Percentiles rank a stretch among this genome's conserved stretches.
phyloP scores from a whole-genome alignment of 2,329 filamentous ascomycete species.

The Aspergillus sp. region DNA sequence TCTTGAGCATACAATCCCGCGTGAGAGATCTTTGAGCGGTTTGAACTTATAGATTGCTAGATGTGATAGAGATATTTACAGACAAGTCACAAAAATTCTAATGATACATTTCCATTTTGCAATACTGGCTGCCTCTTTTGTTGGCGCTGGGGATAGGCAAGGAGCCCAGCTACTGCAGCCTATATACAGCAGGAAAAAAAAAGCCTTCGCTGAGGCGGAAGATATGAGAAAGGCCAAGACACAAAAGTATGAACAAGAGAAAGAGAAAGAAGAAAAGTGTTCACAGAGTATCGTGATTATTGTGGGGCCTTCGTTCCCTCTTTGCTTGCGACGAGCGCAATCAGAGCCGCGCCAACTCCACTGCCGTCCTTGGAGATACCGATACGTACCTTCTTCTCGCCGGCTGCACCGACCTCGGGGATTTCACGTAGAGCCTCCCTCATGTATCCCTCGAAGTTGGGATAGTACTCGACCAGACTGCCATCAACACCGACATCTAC shows the following conservation, averaged over 20 bases:
- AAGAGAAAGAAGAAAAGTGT: constrained; percentile 4
- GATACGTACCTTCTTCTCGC: constrained; percentile 85
- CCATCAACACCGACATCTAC: constrained; percentile 94
- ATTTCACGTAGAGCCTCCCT: constrained; percentile 76
- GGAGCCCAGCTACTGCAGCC: constrained; percentile 1
- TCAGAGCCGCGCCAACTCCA: constrained; percentile 91
- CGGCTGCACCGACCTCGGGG: constrained; percentile 71
- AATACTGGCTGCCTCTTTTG: neutral
- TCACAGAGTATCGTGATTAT: constrained; percentile 6
- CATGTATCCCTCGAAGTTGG: constrained; percentile 84
- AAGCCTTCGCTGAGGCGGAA: neutral
- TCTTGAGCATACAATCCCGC: no score
- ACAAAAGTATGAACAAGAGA: neutral
- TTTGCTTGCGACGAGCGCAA: constrained; percentile 79
- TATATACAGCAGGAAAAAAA: neutral
- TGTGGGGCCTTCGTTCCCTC: constrained; percentile 9
- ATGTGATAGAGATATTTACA: neutral
- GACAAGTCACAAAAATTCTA: neutral
- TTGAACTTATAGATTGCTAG: neutral
- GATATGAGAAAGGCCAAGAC: neutral
- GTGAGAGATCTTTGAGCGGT: no score
- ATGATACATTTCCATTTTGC: constrained; percentile 3
- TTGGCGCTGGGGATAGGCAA: neutral
- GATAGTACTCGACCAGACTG: constrained; percentile 92
- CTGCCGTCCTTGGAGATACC: constrained; percentile 97